Evolutionary conservation across 305 asterid species (phyloP).

Genomic region (Rubia occidens): DNA sequence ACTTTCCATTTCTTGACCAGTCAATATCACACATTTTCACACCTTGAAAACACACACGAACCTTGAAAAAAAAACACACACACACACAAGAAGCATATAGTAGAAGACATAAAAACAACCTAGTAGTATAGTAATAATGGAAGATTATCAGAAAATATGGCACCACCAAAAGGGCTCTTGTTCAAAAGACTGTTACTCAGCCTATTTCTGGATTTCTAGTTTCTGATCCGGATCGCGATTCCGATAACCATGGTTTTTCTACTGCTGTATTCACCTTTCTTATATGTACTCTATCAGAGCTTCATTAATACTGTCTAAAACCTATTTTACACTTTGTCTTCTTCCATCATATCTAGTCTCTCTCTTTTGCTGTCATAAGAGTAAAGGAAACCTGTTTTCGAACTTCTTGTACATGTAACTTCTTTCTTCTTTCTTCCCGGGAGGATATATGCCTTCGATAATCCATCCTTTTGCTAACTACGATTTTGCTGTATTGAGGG

Average conservation of each 20-base stretch:
- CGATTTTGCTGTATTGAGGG: constrained; percentile 23
- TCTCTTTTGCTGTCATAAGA: not conserved
- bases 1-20: not conserved
- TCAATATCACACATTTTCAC: not conserved
- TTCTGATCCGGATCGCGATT: too few species aligned
- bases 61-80: not conserved
- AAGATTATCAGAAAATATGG: constrained; percentile 1
- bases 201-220: constrained; percentile 12
- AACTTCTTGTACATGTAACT: constrained; percentile 17
- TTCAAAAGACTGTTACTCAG: not conserved
- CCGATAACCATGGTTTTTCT: constrained; percentile 3
- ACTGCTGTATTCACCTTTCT: constrained; percentile 14
- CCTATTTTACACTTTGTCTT: constrained; percentile 17
- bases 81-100: not conserved
- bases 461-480: constrained; percentile 16
- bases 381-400: constrained; percentile 15
- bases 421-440: constrained; percentile 14
- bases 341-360: constrained; percentile 2
- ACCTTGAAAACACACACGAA: not conserved
- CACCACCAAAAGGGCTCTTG: not conserved
- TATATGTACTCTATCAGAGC: not conserved
- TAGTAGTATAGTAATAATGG: not conserved
- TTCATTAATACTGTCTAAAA: constrained; percentile 15
- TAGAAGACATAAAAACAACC: not conserved
- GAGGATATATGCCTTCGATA: constrained; percentile 23